Percentiles rank a stretch among this genome's conserved stretches.
These are phyloP conservation scores for Claviceps citrina DNA, from an alignment of 2,329 filamentous ascomycete species.

Conservation along the genomic window DNA sequence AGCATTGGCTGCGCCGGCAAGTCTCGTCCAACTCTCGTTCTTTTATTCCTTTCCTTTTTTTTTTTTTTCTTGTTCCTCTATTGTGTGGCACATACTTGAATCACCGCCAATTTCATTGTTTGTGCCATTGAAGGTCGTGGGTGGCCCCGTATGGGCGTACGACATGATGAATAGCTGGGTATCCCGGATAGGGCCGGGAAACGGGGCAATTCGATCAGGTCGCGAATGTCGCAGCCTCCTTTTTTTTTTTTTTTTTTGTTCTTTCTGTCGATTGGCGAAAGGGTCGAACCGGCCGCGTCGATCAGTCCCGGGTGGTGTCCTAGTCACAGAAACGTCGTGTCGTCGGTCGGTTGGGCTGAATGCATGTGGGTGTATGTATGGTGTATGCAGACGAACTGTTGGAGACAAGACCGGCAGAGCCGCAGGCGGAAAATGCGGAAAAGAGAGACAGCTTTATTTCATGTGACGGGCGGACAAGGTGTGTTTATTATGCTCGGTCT, in stretches of 20 bases:
- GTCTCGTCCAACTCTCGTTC: too few relatives aligned
- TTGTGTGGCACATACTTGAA: constrained; percentile 56
- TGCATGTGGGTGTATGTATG: not conserved
- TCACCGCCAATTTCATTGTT: constrained; percentile 54
- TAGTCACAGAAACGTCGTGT: not conserved
- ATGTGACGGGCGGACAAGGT: not conserved
- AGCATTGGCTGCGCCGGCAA: too few relatives aligned
- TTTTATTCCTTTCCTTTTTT: too few relatives aligned
- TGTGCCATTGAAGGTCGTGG: constrained; percentile 47
- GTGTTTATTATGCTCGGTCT: not conserved
- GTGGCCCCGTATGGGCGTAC: constrained; percentile 43
- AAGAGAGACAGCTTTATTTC: not conserved
- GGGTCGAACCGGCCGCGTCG: not conserved
- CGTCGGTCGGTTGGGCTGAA: not conserved
- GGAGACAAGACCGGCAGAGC: not conserved
- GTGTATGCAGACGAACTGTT: not conserved
- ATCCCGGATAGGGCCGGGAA: not conserved
- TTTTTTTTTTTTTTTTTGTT: too few relatives aligned
- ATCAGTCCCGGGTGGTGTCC: not conserved
- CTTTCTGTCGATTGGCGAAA: too few relatives aligned
- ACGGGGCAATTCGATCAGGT: not conserved
- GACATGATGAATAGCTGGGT: constrained; percentile 28
- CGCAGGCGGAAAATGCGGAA: too few relatives aligned
- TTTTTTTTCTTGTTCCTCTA: too few relatives aligned
- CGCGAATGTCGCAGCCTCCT: too few relatives aligned